Conservation (phyloP, 2,329 filamentous ascomycete genomes). For the Pseudocercospora musae region DNA sequence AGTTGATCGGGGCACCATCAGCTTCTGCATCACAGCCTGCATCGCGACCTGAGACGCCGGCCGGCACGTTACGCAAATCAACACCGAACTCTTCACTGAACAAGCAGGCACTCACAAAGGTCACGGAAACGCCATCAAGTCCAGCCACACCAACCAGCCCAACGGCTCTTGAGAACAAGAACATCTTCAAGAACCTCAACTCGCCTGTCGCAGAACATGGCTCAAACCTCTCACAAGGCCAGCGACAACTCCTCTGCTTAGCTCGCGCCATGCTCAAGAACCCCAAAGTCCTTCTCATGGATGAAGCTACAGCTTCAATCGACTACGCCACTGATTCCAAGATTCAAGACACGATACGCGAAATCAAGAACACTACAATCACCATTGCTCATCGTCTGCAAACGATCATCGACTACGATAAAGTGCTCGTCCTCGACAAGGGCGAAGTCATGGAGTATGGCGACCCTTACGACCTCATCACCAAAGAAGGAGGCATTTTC, state of each 20-base stretch:
- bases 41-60: conserved; percentile 35
- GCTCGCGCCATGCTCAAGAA: conserved; percentile 88
- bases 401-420: conserved; percentile 97
- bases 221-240: conserved; percentile 90
- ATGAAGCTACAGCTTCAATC: conserved; percentile 95
- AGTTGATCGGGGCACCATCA: conserved; percentile 64
- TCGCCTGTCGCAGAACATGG: conserved; percentile 86
- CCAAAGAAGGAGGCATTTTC: conserved; percentile 65
- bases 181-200: conserved; percentile 83
- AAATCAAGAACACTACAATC: conserved; percentile 85
- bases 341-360: conserved; percentile 94
- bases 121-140: conserved; percentile 34
- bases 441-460: conserved; percentile 84
- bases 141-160: conserved; percentile 39
- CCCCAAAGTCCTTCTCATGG: conserved; percentile 95
- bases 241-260: conserved; percentile 89
- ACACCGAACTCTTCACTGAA: conserved; percentile 28
- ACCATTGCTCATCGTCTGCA: conserved; percentile 94
- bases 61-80: conserved; percentile 19
- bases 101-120: conserved; percentile 29
- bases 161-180: conserved; percentile 72
- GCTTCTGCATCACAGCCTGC: conserved; percentile 45
- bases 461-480: conserved; percentile 80
- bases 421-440: conserved; percentile 90
- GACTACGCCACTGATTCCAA: conserved; percentile 94